Percentiles rank a stretch among this genome's conserved stretches.
Conservation (phyloP, 345 rosid genomes). For the Noccaea caerulescens region DNA sequence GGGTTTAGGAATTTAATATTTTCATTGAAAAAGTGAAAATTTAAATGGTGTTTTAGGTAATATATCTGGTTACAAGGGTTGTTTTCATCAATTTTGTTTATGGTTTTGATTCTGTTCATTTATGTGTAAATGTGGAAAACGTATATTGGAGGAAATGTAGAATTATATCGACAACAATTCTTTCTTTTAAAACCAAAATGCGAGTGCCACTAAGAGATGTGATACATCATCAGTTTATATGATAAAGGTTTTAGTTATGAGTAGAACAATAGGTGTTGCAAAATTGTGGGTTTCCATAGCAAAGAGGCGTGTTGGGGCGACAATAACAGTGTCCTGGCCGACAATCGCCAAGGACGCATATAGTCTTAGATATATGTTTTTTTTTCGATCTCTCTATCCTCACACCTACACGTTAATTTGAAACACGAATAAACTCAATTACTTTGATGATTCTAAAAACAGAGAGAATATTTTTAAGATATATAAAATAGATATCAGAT, state of each 20-base stretch:
- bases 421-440: too few species aligned
- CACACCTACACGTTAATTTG: too few species aligned
- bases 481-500: too few species aligned
- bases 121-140: constrained; percentile 35
- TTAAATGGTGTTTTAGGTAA: constrained; percentile 14
- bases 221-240: too few species aligned
- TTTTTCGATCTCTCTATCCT: too few species aligned
- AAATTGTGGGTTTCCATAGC: neutral
- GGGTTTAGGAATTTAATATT: neutral
- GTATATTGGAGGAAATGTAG: constrained; percentile 24
- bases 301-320: constrained; percentile 18
- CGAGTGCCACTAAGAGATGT: neutral
- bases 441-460: too few species aligned
- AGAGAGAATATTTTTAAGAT: too few species aligned
- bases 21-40: neutral
- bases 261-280: neutral
- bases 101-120: constrained; percentile 6
- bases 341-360: constrained; percentile 4
- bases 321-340: constrained; percentile 8
- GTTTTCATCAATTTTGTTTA: constrained; percentile 2
- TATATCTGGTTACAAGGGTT: constrained; percentile 16
- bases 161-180: constrained; percentile 1
- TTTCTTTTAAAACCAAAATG: neutral
- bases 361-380: neutral
- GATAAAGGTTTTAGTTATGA: neutral